phyloP scores from a whole-genome alignment of 192 early-diverging fungal species.

The Coemansia sp. region DNA sequence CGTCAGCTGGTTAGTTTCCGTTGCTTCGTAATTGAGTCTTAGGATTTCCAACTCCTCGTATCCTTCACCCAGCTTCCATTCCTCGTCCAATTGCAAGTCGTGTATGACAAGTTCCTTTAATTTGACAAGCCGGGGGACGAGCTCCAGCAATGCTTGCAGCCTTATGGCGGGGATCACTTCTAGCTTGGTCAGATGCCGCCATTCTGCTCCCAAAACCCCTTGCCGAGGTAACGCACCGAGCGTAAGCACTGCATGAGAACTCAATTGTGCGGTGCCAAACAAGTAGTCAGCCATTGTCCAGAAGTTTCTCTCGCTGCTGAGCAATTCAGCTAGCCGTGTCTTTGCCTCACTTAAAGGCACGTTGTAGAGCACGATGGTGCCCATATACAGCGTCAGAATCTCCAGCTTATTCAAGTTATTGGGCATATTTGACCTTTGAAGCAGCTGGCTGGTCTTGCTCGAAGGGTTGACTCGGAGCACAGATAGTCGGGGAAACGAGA shows the following conservation, averaged over 20 bases:
- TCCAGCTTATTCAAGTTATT: conserved; percentile 4
- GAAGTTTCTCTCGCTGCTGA: not conserved
- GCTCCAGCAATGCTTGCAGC: not conserved
- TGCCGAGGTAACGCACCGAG: not conserved
- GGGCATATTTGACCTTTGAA: not conserved
- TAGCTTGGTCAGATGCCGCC: conserved; percentile 1
- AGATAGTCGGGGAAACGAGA: conserved; percentile 5
- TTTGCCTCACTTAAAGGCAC: not conserved
- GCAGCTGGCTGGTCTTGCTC: not conserved
- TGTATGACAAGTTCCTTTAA: conserved; percentile 5
- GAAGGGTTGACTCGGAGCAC: not conserved
- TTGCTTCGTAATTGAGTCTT: not conserved
- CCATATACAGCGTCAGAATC: not conserved
- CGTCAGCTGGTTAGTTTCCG: not conserved
- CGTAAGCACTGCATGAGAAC: conserved; percentile 3
- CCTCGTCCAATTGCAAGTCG: not conserved
- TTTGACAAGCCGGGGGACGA: not conserved
- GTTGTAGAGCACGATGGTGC: not conserved
- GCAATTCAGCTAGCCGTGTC: not conserved
- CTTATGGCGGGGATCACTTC: conserved; percentile 1
- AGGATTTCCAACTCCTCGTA: not conserved
- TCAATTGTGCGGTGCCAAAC: conserved; percentile 1
- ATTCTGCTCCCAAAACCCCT: not conserved
- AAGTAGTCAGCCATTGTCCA: conserved; percentile 8
- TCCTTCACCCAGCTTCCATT: not conserved